phyloP scores from a whole-genome alignment of 805 yeast genomes.

The Myxozyma neotropica region DNA sequence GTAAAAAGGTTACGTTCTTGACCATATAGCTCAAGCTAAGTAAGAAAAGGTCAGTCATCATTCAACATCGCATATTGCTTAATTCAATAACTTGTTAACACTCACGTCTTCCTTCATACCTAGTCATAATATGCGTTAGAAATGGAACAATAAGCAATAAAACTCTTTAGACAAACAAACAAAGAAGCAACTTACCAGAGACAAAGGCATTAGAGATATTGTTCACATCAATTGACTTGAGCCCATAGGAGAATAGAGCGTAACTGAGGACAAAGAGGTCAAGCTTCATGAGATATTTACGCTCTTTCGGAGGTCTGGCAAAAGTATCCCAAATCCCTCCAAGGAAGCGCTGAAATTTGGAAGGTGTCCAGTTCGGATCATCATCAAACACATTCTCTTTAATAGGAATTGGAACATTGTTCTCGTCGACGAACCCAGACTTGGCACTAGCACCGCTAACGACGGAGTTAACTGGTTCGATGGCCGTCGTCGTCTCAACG shows the following conservation, averaged over 20 bases:
- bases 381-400: slow-evolving; percentile 21
- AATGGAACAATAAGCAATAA: not conserved
- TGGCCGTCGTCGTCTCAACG: slow-evolving; percentile 3
- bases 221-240: slow-evolving; percentile 60
- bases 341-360: not conserved
- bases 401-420: not conserved
- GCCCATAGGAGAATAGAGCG: slow-evolving; percentile 46
- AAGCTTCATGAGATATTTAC: slow-evolving; percentile 42
- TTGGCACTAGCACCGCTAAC: not conserved
- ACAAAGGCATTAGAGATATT: slow-evolving; percentile 68
- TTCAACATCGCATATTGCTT: too few species aligned
- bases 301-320: slow-evolving; percentile 37
- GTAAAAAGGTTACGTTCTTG: slow-evolving; percentile 57
- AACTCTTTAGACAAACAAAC: too few species aligned
- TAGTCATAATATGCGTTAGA: not conserved
- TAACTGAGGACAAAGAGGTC: slow-evolving; percentile 43
- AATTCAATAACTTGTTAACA: not conserved
- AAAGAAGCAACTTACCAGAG: slow-evolving; percentile 53
- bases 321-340: slow-evolving; percentile 29
- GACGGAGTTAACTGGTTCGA: not conserved
- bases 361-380: slow-evolving; percentile 21
- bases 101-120: slow-evolving; percentile 54
- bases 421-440: slow-evolving; percentile 6
- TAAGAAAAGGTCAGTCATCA: slow-evolving; percentile 18
- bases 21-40: slow-evolving; percentile 52